Conservation (phyloP, 202 grass and related monocot species). For the Dendrocalamus latiflorus region DNA sequence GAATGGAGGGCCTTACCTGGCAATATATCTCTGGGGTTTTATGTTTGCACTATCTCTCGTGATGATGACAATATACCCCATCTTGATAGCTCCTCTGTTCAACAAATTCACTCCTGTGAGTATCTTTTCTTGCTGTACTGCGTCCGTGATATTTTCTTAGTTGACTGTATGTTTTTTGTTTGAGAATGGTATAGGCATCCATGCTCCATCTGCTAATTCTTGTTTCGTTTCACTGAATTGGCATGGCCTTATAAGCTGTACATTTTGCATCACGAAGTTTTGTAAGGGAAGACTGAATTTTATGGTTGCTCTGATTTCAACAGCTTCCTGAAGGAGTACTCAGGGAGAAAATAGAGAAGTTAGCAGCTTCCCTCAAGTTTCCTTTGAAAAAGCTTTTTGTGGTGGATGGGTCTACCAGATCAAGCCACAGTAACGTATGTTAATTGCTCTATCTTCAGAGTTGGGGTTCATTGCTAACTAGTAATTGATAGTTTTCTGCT, state of each 20-base stretch:
- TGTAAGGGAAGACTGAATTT: slow-evolving; percentile 2
- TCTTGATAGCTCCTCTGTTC: slow-evolving; percentile 85
- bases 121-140: slow-evolving; percentile 9
- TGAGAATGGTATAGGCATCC: not conserved
- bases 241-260: not conserved
- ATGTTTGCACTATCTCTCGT: slow-evolving; percentile 84
- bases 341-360: slow-evolving; percentile 91
- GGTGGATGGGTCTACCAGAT: slow-evolving; percentile 96
- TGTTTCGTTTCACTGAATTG: not conserved
- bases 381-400: slow-evolving; percentile 98
- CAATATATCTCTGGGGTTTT: slow-evolving; percentile 97
- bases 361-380: slow-evolving; percentile 93
- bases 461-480: not conserved
- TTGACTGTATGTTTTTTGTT: slow-evolving; percentile 29
- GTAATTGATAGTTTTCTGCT: not conserved
- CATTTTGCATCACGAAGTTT: not conserved
- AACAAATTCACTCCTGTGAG: too few species aligned
- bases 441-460: not conserved
- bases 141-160: slow-evolving; percentile 4
- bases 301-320: slow-evolving; percentile 31
- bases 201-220: slow-evolving; percentile 3
- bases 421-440: slow-evolving; percentile 97
- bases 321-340: slow-evolving; percentile 98
- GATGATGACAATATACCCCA: slow-evolving; percentile 98
- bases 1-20: slow-evolving; percentile 97